Evolutionary conservation across 2,329 filamentous ascomycete genomes (phyloP).

Genomic region (Microsporum ferrugineum): DNA sequence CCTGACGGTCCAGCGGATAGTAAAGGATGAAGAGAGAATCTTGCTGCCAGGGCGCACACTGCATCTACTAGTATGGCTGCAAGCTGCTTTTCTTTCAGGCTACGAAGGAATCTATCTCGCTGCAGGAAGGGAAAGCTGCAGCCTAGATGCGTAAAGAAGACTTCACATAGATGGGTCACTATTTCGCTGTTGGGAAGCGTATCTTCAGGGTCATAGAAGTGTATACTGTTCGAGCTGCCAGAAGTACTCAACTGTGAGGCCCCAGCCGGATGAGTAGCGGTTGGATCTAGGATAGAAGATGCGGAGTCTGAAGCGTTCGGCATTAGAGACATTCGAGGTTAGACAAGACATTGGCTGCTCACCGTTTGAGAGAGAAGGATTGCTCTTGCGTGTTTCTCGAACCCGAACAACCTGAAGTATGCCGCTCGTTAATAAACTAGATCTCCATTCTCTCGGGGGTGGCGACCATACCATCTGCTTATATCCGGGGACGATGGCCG

Average conservation of each 20-base stretch:
- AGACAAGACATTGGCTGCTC: conserved; percentile 6
- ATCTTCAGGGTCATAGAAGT: conserved; percentile 66
- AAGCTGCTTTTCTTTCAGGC: conserved; percentile 67
- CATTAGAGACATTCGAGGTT: not conserved
- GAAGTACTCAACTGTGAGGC: conserved; percentile 17
- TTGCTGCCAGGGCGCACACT: conserved; percentile 68
- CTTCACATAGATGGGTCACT: conserved; percentile 64
- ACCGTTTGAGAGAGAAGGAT: conserved; percentile 31
- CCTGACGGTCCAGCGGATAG: conserved; percentile 32
- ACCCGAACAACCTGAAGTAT: conserved; percentile 38
- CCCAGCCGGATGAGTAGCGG: conserved; percentile 16
- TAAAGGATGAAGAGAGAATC: conserved; percentile 57
- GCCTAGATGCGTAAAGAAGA: conserved; percentile 70
- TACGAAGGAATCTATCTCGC: conserved; percentile 57
- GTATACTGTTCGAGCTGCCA: conserved; percentile 38
- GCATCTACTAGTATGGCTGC: conserved; percentile 80
- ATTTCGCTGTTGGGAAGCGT: conserved; percentile 58
- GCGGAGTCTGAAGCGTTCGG: conserved; percentile 22
- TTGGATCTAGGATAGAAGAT: conserved; percentile 28
- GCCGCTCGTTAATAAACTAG: not conserved
- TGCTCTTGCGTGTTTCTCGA: conserved; percentile 41
- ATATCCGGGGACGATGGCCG: conserved; percentile 81
- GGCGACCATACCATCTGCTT: conserved; percentile 64
- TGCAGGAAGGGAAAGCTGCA: conserved; percentile 79
- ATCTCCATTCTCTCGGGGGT: not conserved